phyloP scores from a whole-genome alignment of 78 protist genomes.

The Goniomonas avonlea region DNA sequence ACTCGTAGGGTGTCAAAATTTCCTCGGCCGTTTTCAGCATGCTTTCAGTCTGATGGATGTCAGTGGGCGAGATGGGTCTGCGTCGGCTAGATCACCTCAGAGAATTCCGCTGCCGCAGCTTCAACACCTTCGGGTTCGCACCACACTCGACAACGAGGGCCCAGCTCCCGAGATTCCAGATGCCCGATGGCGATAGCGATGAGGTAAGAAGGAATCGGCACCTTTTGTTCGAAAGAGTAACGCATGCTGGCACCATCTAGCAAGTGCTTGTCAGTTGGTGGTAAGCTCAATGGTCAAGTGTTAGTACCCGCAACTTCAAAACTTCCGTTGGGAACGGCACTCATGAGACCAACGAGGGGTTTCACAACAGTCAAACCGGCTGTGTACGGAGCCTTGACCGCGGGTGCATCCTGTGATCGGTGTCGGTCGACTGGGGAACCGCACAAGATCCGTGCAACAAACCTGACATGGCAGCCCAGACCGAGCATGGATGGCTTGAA shows the following conservation, averaged over 20 bases:
- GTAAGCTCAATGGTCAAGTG: no score
- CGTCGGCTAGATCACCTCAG: no score
- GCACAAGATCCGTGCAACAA: neutral
- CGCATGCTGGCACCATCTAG: neutral
- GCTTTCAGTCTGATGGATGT: no score
- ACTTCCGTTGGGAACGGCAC: no score
- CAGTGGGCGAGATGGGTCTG: no score
- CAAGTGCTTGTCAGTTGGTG: no score
- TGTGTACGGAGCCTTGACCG: no score
- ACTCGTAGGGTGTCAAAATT: slow-evolving; percentile 22
- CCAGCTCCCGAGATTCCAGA: neutral
- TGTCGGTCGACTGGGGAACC: neutral
- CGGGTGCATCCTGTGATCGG: no score
- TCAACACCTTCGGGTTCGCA: neutral
- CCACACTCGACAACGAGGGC: slow-evolving; percentile 8
- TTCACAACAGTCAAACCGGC: no score
- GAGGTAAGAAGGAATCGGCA: slow-evolving; percentile 24
- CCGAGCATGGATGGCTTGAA: slow-evolving; percentile 58
- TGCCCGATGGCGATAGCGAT: slow-evolving; percentile 40
- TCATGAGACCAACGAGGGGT: no score
- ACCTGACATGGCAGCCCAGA: slow-evolving; percentile 40
- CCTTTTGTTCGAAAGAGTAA: neutral
- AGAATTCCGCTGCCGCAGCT: slow-evolving; percentile 28
- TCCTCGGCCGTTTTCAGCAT: slow-evolving; percentile 28
- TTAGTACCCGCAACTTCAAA: no score